Evolutionary conservation across 441 rosid species (phyloP).

Genomic region (Syzygium malaccense): DNA sequence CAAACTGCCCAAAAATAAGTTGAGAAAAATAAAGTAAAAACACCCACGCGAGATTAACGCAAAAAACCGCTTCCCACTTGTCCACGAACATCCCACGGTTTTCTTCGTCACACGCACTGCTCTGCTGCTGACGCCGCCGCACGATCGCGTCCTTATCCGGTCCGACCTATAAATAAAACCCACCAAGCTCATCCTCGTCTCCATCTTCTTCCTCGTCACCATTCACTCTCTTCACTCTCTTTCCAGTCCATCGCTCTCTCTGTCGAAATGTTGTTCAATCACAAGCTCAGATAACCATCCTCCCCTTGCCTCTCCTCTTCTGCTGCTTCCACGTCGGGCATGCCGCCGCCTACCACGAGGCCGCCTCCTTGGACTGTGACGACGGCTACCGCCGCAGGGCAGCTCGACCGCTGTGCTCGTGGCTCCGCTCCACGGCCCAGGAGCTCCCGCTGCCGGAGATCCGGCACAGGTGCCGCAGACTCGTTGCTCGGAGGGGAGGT

Average conservation of each 20-base stretch:
- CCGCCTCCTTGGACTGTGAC: neutral
- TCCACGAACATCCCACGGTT: neutral
- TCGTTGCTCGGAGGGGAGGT: rapidly evolving
- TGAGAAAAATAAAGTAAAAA: rapidly evolving
- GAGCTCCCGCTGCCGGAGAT: too few species aligned
- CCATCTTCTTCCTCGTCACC: neutral
- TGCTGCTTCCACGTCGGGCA: neutral
- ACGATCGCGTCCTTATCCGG: neutral
- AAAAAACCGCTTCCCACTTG: neutral
- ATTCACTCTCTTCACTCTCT: neutral
- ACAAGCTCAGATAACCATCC: neutral
- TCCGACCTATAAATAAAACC: neutral
- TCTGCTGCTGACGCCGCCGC: neutral
- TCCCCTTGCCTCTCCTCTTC: neutral
- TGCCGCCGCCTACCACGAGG: neutral
- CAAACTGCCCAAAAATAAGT: neutral
- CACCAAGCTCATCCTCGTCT: neutral
- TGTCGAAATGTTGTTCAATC: neutral
- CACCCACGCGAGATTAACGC: neutral
- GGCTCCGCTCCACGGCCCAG: neutral
- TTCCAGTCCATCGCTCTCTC: neutral
- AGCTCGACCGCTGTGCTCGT: neutral
- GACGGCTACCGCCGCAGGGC: rapidly evolving
- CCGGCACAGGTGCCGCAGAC: too few species aligned
- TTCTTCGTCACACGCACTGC: neutral